A percentile compares a stretch with the other conserved stretches of the same genome.
These are phyloP conservation scores for Saturnispora diversa DNA, from an alignment of 805 yeast genomes.

Conservation along the genomic window DNA sequence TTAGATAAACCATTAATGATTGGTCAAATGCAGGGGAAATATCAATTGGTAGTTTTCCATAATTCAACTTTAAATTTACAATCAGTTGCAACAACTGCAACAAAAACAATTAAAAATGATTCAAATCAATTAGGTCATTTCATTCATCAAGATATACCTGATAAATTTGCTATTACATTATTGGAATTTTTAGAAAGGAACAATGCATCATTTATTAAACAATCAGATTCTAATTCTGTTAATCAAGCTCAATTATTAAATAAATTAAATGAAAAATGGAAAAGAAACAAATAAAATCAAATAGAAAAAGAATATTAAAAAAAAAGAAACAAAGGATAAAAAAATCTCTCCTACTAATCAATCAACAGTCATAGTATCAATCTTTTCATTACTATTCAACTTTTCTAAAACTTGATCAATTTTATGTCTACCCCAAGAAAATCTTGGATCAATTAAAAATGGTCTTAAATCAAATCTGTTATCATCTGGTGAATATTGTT, in stretches of 20 bases:
- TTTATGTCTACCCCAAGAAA: conserved; percentile 82
- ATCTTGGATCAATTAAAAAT: conserved; percentile 84
- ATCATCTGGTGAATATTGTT: conserved; percentile 96
- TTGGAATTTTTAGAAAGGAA: conserved; percentile 43
- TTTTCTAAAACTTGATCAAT: conserved; percentile 73
- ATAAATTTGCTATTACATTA: conserved; percentile 50
- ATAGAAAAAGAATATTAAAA: neutral
- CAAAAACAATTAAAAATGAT: conserved; percentile 18
- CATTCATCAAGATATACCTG: conserved; percentile 86
- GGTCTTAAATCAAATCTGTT: conserved; percentile 94
- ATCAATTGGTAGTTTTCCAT: conserved; percentile 76
- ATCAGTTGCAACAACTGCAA: conserved; percentile 23
- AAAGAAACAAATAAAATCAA: conserved; percentile 23
- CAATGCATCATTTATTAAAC: conserved; percentile 27
- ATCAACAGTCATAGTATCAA: conserved; percentile 41
- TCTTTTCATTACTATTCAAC: conserved; percentile 33
- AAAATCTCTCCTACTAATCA: conserved; percentile 26
- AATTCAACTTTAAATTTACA: conserved; percentile 16
- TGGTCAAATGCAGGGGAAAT: conserved; percentile 98
- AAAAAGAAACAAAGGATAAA: neutral
- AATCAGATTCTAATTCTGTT: conserved; percentile 17
- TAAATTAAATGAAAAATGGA: conserved; percentile 29
- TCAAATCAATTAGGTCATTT: conserved; percentile 74
- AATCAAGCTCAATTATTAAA: conserved; percentile 25
- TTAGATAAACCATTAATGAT: conserved; percentile 79